phyloP scores from a whole-genome alignment of 176 grass and related monocot genomes.

The Carex pumila region DNA sequence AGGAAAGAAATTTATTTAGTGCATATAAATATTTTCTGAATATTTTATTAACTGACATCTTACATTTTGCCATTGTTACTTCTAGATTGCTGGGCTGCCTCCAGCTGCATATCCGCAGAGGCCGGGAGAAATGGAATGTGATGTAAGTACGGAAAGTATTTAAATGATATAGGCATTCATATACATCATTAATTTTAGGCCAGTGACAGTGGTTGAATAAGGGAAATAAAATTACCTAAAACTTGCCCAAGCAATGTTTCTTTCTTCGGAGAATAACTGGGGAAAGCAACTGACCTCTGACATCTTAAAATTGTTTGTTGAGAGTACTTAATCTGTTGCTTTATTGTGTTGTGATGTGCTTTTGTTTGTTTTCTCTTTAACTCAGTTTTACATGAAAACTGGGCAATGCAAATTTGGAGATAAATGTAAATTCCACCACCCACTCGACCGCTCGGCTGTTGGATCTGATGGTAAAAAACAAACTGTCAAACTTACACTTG shows the following conservation, averaged over 20 bases:
- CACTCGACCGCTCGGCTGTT: slow-evolving; percentile 42
- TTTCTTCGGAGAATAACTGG: background rate
- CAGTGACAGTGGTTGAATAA: background rate
- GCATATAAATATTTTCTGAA: background rate
- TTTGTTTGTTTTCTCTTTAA: background rate
- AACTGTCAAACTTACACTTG: slow-evolving; percentile 50
- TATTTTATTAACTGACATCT: background rate
- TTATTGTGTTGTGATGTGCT: background rate
- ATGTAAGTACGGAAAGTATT: slow-evolving; percentile 37
- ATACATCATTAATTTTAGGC: background rate
- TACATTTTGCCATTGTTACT: background rate
- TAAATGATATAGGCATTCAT: background rate
- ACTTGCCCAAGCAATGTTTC: too few species aligned
- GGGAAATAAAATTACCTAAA: background rate
- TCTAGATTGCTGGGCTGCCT: slow-evolving; percentile 32
- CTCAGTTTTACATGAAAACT: slow-evolving; percentile 97
- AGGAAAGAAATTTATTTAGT: background rate
- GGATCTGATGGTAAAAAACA: slow-evolving; percentile 15
- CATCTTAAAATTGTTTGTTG: background rate
- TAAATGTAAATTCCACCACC: slow-evolving; percentile 96
- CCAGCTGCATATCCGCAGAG: slow-evolving; percentile 71
- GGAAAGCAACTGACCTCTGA: background rate
- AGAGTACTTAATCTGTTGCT: background rate
- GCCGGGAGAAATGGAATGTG: slow-evolving; percentile 80
- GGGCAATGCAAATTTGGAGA: slow-evolving; percentile 67